Evolutionary conservation across 108 stramenopile species (phyloP).

Genomic region (Nannochloropsis granulata): DNA sequence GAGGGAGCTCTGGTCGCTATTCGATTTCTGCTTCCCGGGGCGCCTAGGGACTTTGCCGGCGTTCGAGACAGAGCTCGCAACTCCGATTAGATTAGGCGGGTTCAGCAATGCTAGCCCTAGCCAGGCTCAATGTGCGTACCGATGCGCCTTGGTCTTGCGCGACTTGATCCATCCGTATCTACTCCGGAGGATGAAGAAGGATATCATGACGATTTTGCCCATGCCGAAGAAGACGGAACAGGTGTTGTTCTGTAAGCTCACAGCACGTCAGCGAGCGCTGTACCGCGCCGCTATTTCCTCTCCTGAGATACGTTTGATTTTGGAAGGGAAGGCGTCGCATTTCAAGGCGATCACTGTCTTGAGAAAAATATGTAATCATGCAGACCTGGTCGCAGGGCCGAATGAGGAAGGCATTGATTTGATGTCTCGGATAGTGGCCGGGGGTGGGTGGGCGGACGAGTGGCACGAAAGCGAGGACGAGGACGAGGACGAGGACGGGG

Average conservation of each 20-base stretch:
- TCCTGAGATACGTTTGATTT: conserved; percentile 29
- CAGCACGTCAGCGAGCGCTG: conserved; percentile 44
- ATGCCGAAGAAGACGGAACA: conserved; percentile 73
- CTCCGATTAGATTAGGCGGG: conserved; percentile 68
- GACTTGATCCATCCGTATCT: conserved; percentile 84
- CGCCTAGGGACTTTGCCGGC: conserved; percentile 80
- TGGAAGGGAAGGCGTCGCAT: conserved; percentile 45
- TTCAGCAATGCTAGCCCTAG: conserved; percentile 66
- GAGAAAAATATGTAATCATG: conserved; percentile 91
- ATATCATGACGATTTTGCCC: conserved; percentile 17
- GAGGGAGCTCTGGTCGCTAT: conserved; percentile 71
- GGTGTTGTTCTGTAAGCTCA: conserved; percentile 73
- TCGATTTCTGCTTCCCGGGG: conserved; percentile 63
- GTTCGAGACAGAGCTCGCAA: conserved; percentile 84
- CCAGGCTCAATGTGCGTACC: conserved; percentile 48
- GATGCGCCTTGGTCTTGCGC: conserved; percentile 69
- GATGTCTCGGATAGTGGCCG: not conserved
- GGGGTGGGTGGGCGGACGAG: conserved; percentile 8
- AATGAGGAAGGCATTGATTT: not conserved
- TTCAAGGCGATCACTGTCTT: conserved; percentile 66
- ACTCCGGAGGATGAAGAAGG: conserved; percentile 53
- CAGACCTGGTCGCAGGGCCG: conserved; percentile 49
- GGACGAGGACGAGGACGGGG: conserved; percentile 35
- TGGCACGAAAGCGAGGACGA: conserved; percentile 37
- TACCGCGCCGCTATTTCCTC: conserved; percentile 31